Percentiles rank a stretch among this genome's conserved stretches.
Evolutionary conservation across 2,329 filamentous ascomycete genomes (phyloP).

Genomic region (Alternaria gansuensis): DNA sequence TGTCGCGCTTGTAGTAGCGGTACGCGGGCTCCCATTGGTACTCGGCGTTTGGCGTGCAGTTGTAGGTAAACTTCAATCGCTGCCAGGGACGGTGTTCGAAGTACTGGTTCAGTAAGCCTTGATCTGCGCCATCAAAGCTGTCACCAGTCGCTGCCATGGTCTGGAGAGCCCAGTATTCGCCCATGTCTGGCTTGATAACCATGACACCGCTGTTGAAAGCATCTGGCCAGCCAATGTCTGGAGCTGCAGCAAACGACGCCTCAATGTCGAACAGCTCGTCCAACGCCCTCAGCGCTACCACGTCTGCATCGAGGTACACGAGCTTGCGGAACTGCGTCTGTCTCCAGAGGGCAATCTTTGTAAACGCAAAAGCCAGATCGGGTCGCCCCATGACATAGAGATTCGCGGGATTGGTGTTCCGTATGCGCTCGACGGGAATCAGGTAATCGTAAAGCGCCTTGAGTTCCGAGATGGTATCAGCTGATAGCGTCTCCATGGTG

Average conservation of each 20-base stretch:
- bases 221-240: constrained; percentile 98
- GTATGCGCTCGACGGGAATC: constrained; percentile 81
- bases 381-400: constrained; percentile 90
- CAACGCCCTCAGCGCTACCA: constrained; percentile 87
- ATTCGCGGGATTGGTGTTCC: constrained; percentile 79
- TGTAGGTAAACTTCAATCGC: constrained; percentile 92
- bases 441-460: constrained; percentile 87
- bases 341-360: constrained; percentile 94
- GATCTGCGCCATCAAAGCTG: constrained; percentile 96
- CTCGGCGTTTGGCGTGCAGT: constrained; percentile 93
- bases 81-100: constrained; percentile 81
- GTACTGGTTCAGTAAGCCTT: constrained; percentile 94
- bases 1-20: constrained; percentile 87
- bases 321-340: constrained; percentile 90
- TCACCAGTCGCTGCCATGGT: constrained; percentile 86
- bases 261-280: constrained; percentile 86
- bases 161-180: constrained; percentile 84
- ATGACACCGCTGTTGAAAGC: constrained; percentile 98
- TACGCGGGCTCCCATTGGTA: constrained; percentile 98
- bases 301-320: constrained; percentile 93
- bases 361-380: constrained; percentile 92
- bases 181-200: constrained; percentile 85
- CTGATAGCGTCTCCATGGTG: constrained; percentile 79
- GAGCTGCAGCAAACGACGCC: constrained; percentile 73
- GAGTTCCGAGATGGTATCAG: constrained; percentile 79